phyloP scores from a whole-genome alignment of 2,329 filamentous ascomycete species.

The Pestalotiopsis sp. region DNA sequence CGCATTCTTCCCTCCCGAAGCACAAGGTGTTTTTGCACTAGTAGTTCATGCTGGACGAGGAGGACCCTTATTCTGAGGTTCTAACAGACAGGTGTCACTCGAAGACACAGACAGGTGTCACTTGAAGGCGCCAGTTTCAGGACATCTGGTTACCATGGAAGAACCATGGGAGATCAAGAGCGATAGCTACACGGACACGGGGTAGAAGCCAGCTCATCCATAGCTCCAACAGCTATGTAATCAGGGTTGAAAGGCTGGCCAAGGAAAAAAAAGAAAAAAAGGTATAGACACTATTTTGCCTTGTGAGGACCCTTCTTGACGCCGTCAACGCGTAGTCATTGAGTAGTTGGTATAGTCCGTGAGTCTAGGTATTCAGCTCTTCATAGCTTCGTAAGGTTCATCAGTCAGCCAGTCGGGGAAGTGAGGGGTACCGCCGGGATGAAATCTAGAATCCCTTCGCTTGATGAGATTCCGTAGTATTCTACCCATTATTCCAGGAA shows the following conservation, averaged over 20 bases:
- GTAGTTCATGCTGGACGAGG: neutral
- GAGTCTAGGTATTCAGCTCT: neutral
- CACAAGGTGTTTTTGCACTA: neutral
- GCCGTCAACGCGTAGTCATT: neutral
- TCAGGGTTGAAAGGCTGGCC: neutral
- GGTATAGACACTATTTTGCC: too few relatives aligned
- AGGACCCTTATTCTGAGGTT: neutral
- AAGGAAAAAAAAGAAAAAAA: neutral
- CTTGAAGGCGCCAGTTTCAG: neutral
- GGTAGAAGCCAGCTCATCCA: too few relatives aligned
- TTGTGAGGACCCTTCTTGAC: too few relatives aligned
- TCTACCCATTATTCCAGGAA: neutral
- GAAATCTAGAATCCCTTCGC: neutral
- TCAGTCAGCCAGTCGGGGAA: neutral
- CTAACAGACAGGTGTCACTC: neutral
- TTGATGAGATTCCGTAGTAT: neutral
- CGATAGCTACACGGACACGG: too few relatives aligned
- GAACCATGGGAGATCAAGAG: neutral
- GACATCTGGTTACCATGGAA: neutral
- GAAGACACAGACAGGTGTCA: neutral
- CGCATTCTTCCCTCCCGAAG: neutral
- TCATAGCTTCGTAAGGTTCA: neutral
- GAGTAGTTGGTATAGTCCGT: neutral
- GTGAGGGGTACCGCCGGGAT: neutral
- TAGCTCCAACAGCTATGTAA: too few relatives aligned